Evolutionary conservation across 1,139 yeast genomes (phyloP).

Genomic region (Scheffersomyces segobiensis): DNA sequence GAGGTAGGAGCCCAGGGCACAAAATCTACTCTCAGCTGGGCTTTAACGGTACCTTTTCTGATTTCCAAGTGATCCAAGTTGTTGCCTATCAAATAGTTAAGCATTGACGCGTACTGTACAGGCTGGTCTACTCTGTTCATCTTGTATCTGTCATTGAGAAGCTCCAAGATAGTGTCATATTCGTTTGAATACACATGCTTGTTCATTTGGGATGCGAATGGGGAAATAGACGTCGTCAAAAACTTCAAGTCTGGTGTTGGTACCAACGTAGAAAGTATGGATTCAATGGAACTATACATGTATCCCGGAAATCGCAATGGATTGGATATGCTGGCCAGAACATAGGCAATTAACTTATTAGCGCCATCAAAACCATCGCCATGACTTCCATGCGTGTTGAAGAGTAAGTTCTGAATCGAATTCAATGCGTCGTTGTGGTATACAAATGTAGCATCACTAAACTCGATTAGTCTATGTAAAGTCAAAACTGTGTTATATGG

Average conservation of each 20-base stretch:
- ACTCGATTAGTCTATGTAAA: conserved; percentile 74
- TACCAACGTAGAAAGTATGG: conserved; percentile 77
- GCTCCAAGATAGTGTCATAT: conserved; percentile 80
- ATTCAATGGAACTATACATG: conserved; percentile 83
- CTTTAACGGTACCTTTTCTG: conserved; percentile 74
- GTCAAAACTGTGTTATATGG: conserved; percentile 91
- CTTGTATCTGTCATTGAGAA: conserved; percentile 75
- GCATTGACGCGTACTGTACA: conserved; percentile 61
- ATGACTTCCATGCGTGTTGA: conserved; percentile 14
- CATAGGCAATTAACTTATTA: conserved; percentile 82
- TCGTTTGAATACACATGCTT: conserved; percentile 69
- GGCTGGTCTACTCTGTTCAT: conserved; percentile 60
- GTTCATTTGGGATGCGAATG: conserved; percentile 56
- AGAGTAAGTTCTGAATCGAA: conserved; percentile 57
- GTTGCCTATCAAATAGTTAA: conserved; percentile 74
- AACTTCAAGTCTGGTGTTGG: conserved; percentile 93
- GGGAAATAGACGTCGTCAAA: conserved; percentile 82
- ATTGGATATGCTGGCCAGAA: conserved; percentile 81
- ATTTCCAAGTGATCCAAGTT: conserved; percentile 69
- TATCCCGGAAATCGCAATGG: conserved; percentile 91
- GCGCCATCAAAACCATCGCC: conserved; percentile 60
- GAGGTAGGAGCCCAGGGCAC: conserved; percentile 88
- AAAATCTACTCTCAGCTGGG: conserved; percentile 76
- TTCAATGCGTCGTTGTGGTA: conserved; percentile 88
- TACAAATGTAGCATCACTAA: conserved; percentile 82